phyloP scores from a whole-genome alignment of 306 rosid genomes.

The Hylodesmum podocarpum region DNA sequence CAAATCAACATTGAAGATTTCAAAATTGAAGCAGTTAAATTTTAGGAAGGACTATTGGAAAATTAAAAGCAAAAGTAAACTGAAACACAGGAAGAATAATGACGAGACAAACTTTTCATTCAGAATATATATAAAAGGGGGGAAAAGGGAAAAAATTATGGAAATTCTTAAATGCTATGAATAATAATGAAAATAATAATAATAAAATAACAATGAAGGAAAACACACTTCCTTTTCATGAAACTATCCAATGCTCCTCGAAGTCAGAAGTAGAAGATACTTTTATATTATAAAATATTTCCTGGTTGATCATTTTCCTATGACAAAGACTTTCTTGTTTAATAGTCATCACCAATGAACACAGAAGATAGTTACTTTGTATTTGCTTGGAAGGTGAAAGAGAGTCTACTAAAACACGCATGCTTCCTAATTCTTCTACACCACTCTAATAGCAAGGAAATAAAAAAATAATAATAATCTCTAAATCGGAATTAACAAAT shows the following conservation, averaged over 20 bases:
- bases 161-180: neutral
- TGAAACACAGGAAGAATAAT: neutral
- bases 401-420: constrained; percentile 42
- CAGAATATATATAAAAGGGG: no score
- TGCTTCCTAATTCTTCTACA: constrained; percentile 26
- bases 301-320: constrained; percentile 39
- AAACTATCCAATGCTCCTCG: constrained; percentile 44
- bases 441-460: neutral
- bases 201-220: constrained; percentile 31
- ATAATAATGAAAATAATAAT: neutral
- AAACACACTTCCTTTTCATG: constrained; percentile 41
- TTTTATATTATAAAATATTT: constrained; percentile 28
- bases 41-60: constrained; percentile 24
- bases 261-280: constrained; percentile 45
- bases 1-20: neutral
- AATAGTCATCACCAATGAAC: constrained; percentile 17
- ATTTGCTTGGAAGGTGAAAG: constrained; percentile 40
- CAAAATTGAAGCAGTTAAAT: neutral
- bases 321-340: constrained; percentile 43
- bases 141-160: neutral
- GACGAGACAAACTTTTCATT: neutral
- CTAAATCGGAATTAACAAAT: constrained; percentile 3
- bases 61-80: constrained; percentile 20
- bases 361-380: constrained; percentile 32
- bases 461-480: neutral